Evolutionary conservation across 2,329 filamentous ascomycete species (phyloP), one percentile per base, ranked within the genome.

Genomic region (Nemania serpens): DNA sequence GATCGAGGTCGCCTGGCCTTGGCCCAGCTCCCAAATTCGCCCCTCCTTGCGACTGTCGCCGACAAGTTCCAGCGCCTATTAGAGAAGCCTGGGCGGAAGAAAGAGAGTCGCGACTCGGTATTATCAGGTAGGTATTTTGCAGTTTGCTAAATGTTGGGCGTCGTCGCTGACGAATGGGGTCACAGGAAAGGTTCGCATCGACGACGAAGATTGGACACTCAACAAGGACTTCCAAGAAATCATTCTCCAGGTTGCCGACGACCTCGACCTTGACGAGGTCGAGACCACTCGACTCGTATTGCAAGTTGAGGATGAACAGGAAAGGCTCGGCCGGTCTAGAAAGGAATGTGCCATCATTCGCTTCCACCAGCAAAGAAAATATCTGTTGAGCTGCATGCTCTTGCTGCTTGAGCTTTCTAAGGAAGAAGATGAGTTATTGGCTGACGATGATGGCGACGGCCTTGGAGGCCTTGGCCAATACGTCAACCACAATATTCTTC

Each of bases 211-310:
- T 70, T 98, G 92, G 75, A 80, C 83, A 20, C 81, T 99, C 78
- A 97, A 96, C 76, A 84, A 91, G 58, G 88, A 92, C 64, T 98
- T 99, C 76, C 88, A 94, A 72, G 89, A 97, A 75, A 87, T 89
- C 68, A 86, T 88, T 22, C 81, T 96, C 34, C 86, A 91, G 69
- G 82, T 99, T 39, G 91, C 94, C 57, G 93, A 98, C 75, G 91
- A 92, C 68, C 82, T 97, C 63, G 88, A 97, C 70, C 82, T 99
- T 54, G 93, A 99, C 76, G 96, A 99, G 76, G 74, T 96, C 59
- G 86, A 95, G 69, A 90, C 94, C 17, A 91, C 92, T 10, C 83
- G 84, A 67, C 84, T 95, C 51, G 86, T 96, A 59, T 79, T 96
- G 53, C 87, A 89, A 57, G 88, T 91, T 17, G 85, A 91, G 72